Percentiles rank a stretch among this genome's conserved stretches.
These are phyloP conservation scores for Capronia epimyces DNA, from an alignment of 2,329 filamentous ascomycete species.

Conservation along the genomic window DNA sequence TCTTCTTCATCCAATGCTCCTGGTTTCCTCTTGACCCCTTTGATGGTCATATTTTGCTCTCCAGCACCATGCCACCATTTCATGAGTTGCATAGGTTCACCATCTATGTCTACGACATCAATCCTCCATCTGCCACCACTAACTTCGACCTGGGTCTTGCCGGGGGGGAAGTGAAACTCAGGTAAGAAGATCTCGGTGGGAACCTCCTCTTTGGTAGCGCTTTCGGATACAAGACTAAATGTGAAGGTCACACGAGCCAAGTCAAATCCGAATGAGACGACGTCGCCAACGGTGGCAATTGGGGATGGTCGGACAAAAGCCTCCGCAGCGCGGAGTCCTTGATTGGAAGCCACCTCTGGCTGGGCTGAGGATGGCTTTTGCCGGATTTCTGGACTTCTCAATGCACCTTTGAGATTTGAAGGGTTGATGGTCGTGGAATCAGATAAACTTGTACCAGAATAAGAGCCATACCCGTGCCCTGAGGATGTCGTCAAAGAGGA, in stretches of 20 bases:
- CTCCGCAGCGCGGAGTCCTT: slow-evolving; percentile 83
- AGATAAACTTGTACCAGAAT: slow-evolving; percentile 47
- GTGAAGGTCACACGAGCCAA: slow-evolving; percentile 71
- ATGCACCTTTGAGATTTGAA: slow-evolving; percentile 65
- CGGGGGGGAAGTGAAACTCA: slow-evolving; percentile 82
- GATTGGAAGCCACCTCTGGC: slow-evolving; percentile 34
- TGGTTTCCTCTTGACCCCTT: slow-evolving; percentile 62
- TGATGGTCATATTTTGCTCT: slow-evolving; percentile 71
- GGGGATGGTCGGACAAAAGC: slow-evolving; percentile 86
- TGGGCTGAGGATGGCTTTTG: slow-evolving; percentile 43
- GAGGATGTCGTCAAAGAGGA: slow-evolving; percentile 30
- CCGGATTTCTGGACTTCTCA: slow-evolving; percentile 55
- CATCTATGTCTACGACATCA: slow-evolving; percentile 63
- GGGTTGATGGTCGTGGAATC: slow-evolving; percentile 58
- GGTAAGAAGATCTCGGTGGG: slow-evolving; percentile 84
- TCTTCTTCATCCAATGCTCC: slow-evolving; percentile 32
- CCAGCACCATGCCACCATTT: slow-evolving; percentile 92
- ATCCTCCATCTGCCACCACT: slow-evolving; percentile 89
- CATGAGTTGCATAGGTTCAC: slow-evolving; percentile 66
- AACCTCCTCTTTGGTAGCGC: slow-evolving; percentile 54
- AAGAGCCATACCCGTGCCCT: slow-evolving; percentile 45
- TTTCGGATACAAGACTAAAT: slow-evolving; percentile 60
- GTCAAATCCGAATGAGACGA: slow-evolving; percentile 73
- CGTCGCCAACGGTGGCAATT: slow-evolving; percentile 64
- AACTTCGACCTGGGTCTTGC: slow-evolving; percentile 65